A percentile compares a stretch with the other conserved stretches of the same genome.
Conservation (phyloP, 179 eudicot species). For the Drosera spatulata region DNA sequence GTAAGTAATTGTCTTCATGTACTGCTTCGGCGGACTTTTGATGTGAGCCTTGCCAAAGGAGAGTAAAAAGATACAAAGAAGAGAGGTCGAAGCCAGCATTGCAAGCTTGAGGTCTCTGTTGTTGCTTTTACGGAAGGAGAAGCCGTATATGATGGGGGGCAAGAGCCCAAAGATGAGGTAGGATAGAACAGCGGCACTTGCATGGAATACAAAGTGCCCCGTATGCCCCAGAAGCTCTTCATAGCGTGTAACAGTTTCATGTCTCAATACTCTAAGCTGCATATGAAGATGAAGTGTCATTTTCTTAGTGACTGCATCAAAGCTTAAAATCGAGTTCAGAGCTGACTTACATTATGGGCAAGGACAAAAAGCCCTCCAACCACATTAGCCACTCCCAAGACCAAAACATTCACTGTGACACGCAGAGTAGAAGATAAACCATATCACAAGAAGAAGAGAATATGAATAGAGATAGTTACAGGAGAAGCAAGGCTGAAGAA, state of each 20-base stretch:
- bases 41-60: constrained; percentile 52
- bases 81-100: constrained; percentile 37
- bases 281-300: neutral
- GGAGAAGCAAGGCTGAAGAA: neutral
- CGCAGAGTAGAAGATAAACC: neutral
- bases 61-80: constrained; percentile 43
- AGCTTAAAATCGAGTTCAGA: neutral
- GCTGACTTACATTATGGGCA: constrained; percentile 38
- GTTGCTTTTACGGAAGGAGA: constrained; percentile 57
- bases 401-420: constrained; percentile 64
- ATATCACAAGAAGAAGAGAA: neutral
- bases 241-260: constrained; percentile 39
- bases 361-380: constrained; percentile 76
- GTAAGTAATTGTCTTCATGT: constrained; percentile 29
- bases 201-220: constrained; percentile 48
- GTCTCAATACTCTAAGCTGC: constrained; percentile 70
- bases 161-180: constrained; percentile 60
- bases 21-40: constrained; percentile 38
- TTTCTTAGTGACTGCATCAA: neutral
- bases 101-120: constrained; percentile 52
- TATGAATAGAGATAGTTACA: neutral
- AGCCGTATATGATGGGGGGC: constrained; percentile 53
- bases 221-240: constrained; percentile 51
- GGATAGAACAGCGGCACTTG: constrained; percentile 43
- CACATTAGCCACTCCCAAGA: constrained; percentile 77